Evolutionary conservation across 176 grass and related monocot species (phyloP).

Genomic region (Hordeum marinum): DNA sequence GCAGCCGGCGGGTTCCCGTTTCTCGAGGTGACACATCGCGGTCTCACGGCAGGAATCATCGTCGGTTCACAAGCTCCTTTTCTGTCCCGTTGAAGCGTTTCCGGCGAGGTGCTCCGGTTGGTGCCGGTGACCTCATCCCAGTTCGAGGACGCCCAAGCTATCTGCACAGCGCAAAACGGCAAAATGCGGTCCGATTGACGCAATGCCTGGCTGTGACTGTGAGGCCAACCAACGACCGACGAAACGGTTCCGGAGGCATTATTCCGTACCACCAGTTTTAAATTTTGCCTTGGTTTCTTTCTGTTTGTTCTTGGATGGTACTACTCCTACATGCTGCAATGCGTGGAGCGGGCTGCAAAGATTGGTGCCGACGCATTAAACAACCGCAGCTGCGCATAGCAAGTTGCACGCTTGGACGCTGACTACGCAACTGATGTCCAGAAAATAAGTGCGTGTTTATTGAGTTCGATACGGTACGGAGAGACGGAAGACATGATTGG

Average conservation of each 20-base stretch:
- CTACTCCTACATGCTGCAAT: too few species aligned
- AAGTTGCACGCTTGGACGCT: conserved; percentile 41
- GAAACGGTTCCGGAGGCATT: not conserved
- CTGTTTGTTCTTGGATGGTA: not conserved
- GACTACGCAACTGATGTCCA: conserved; percentile 29
- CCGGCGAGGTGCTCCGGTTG: conserved; percentile 34
- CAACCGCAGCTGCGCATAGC: conserved; percentile 1
- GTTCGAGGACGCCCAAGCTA: conserved; percentile 21
- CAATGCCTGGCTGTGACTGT: too few species aligned
- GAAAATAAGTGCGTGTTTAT: not conserved
- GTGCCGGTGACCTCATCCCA: conserved; percentile 8
- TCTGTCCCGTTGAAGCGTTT: not conserved
- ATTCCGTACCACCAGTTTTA: not conserved
- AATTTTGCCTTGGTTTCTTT: not conserved
- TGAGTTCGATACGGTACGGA: not conserved
- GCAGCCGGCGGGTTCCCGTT: conserved; percentile 6
- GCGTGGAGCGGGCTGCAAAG: conserved; percentile 12
- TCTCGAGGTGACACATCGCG: conserved; percentile 28
- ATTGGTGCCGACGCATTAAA: conserved; percentile 8
- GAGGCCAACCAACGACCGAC: not conserved
- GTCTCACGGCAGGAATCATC: conserved; percentile 28
- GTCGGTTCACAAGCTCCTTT: conserved; percentile 27
- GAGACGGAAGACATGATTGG: not conserved
- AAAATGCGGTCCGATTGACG: conserved; percentile 2
- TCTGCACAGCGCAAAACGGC: conserved; percentile 14